These are phyloP conservation scores for Solanum gandarillasii DNA, from an alignment of 257 asterid genomes.

Conservation along the genomic window DNA sequence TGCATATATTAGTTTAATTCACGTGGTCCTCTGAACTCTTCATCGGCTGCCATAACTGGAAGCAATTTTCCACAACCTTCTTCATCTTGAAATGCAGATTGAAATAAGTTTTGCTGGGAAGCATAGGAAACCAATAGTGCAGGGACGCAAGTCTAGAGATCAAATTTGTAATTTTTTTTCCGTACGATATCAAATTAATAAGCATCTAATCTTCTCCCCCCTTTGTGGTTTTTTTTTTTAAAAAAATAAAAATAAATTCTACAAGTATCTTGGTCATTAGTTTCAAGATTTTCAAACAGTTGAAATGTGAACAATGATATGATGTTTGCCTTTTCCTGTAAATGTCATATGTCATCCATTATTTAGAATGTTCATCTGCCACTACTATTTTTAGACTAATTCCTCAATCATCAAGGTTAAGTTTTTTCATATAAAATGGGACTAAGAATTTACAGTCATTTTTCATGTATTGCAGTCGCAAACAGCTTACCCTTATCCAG, in stretches of 20 bases:
- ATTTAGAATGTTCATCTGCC: neutral
- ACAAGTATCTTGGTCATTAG: neutral
- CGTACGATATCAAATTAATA: neutral
- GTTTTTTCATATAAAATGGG: neutral
- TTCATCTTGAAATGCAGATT: neutral
- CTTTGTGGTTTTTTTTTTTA: neutral
- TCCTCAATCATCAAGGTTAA: neutral
- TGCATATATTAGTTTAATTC: neutral
- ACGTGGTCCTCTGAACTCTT: neutral
- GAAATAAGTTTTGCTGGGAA: neutral
- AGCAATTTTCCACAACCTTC: neutral
- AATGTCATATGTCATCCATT: too few species aligned
- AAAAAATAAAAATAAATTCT: too few species aligned
- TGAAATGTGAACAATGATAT: neutral
- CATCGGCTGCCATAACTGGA: neutral
- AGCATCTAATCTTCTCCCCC: neutral
- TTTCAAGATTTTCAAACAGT: neutral
- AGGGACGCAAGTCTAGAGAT: neutral
- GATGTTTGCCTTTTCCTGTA: neutral
- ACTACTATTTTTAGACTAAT: neutral
- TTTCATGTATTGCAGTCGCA: conserved; percentile 44
- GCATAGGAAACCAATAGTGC: neutral
- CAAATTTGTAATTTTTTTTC: neutral
- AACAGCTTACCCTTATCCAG: conserved; percentile 69
- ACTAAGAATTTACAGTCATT: neutral